Evolutionary conservation across 257 asterid genomes (phyloP).

Genomic region (Nicotiana tomentosiformis): DNA sequence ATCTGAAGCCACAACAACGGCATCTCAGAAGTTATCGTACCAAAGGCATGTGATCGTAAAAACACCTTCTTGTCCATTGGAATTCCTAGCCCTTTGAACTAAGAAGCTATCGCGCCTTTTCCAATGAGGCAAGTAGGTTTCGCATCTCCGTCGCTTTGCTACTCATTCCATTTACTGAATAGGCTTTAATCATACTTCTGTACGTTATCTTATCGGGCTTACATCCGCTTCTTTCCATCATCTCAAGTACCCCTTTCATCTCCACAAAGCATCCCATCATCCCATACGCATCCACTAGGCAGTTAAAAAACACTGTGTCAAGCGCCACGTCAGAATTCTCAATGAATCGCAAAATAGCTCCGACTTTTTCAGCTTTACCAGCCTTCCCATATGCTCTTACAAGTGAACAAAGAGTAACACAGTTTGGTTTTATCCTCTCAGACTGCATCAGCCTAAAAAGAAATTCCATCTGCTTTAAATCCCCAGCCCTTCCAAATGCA

Average conservation of each 20-base stretch:
- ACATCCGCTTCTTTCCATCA: slow-evolving; percentile 73
- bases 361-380: slow-evolving; percentile 59
- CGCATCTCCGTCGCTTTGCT: slow-evolving; percentile 58
- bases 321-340: slow-evolving; percentile 75
- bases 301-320: slow-evolving; percentile 74
- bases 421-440: slow-evolving; percentile 66
- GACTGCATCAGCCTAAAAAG: slow-evolving; percentile 89
- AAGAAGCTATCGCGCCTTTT: background rate
- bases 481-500: slow-evolving; percentile 85
- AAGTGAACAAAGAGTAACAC: slow-evolving; percentile 80
- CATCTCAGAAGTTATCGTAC: background rate
- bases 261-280: slow-evolving; percentile 78
- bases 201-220: slow-evolving; percentile 72
- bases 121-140: slow-evolving; percentile 42
- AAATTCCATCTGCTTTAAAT: slow-evolving; percentile 74
- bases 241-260: slow-evolving; percentile 72
- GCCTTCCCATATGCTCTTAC: slow-evolving; percentile 71
- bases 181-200: slow-evolving; percentile 76
- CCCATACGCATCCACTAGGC: slow-evolving; percentile 83
- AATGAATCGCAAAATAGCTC: slow-evolving; percentile 43
- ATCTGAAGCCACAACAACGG: background rate
- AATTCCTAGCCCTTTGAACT: background rate
- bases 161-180: slow-evolving; percentile 48
- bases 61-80: background rate
- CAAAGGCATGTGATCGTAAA: background rate